These are phyloP conservation scores for Amylostereum chailletii DNA, from an alignment of 1,284 basidiomycete genomes.

Conservation along the genomic window DNA sequence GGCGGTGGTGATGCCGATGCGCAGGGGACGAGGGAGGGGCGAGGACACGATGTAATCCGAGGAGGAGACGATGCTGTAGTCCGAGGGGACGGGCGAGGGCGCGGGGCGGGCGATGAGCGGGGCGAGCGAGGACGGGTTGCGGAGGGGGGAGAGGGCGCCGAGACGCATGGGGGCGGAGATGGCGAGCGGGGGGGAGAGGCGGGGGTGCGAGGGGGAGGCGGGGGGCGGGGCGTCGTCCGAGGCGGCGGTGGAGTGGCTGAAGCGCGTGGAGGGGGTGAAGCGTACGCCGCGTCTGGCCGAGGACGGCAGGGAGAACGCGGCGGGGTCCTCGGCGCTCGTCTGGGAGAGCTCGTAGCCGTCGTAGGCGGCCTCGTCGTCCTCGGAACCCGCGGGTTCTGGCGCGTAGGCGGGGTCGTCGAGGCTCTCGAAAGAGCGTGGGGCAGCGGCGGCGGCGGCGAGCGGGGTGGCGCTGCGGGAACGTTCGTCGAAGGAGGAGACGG, in stretches of 20 bases:
- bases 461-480: slow-evolving; percentile 16
- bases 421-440: background rate
- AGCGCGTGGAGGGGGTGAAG: slow-evolving; percentile 10
- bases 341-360: too few relatives aligned
- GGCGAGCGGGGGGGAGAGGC: slow-evolving; percentile 1
- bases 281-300: slow-evolving; percentile 3
- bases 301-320: too few relatives aligned
- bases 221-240: background rate
- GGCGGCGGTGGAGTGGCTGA: background rate
- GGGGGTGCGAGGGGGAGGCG: background rate
- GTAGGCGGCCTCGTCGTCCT: too few relatives aligned
- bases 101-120: slow-evolving; percentile 8
- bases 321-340: too few relatives aligned
- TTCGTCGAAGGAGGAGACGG: slow-evolving; percentile 3
- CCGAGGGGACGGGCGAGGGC: slow-evolving; percentile 12
- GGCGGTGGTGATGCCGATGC: too few relatives aligned
- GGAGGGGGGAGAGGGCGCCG: slow-evolving; percentile 2
- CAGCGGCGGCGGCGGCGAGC: slow-evolving; percentile 4
- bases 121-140: slow-evolving; percentile 3
- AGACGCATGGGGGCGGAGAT: background rate
- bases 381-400: background rate
- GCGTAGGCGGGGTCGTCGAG: background rate
- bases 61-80: slow-evolving; percentile 16
- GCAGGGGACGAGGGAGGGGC: slow-evolving; percentile 10
- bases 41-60: slow-evolving; percentile 19